Conservation (phyloP, 441 rosid species). For the Gossypium aridum region DNA sequence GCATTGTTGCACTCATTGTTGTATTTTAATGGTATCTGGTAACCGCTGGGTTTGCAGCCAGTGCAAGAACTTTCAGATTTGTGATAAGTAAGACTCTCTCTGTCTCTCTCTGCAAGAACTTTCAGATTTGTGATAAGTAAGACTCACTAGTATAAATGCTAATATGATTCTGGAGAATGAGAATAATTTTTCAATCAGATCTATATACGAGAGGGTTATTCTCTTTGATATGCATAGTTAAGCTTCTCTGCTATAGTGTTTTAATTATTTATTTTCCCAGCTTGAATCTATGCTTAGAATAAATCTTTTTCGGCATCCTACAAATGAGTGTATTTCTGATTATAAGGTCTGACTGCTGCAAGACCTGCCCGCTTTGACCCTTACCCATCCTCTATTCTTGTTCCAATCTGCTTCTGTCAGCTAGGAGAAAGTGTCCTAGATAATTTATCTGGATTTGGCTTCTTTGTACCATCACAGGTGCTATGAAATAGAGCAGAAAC, state of each 20-base stretch:
- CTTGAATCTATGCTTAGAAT: neutral
- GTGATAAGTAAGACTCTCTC: constrained; percentile 67
- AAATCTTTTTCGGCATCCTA: neutral
- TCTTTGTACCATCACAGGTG: constrained; percentile 48
- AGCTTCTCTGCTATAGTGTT: neutral
- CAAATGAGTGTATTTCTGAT: neutral
- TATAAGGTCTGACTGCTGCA: no score
- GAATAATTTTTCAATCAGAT: neutral
- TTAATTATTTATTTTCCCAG: neutral
- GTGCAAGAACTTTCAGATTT: constrained; percentile 93
- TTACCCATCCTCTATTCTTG: neutral
- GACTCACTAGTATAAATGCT: no score
- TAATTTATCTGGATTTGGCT: constrained; percentile 15
- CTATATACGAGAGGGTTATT: neutral
- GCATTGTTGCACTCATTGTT: constrained; percentile 85
- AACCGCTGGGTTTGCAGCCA: constrained; percentile 88
- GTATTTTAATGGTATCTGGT: constrained; percentile 86
- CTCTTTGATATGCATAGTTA: neutral
- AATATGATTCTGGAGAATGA: no score
- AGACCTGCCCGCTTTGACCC: no score
- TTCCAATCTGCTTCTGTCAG: neutral
- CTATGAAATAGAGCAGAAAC: constrained; percentile 77
- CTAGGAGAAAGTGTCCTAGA: constrained; percentile 3
- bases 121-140: no score
- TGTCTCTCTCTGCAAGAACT: no score